Percentiles rank a stretch among this genome's conserved stretches.
These are phyloP conservation scores for Mortierella claussenii DNA, from an alignment of 192 early-diverging fungal species.

Conservation along the genomic window DNA sequence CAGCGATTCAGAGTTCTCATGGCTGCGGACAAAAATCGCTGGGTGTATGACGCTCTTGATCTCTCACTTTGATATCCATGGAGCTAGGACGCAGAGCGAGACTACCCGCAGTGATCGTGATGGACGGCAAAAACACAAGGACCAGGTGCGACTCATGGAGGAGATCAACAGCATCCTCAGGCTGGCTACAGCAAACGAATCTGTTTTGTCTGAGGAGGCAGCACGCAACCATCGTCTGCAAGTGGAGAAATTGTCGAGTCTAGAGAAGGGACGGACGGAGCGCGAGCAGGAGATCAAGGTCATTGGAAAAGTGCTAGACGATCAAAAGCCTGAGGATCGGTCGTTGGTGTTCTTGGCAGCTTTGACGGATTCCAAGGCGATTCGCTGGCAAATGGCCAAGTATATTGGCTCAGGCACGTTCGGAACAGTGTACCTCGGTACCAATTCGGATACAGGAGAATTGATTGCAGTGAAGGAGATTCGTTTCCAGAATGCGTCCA, in stretches of 20 bases:
- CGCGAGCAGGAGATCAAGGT: constrained; percentile 63
- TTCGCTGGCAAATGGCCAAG: constrained; percentile 87
- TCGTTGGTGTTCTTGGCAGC: constrained; percentile 81
- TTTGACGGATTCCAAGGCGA: constrained; percentile 79
- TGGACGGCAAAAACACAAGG: constrained; percentile 34
- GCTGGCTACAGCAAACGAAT: constrained; percentile 32
- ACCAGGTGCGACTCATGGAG: constrained; percentile 27
- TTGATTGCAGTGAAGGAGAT: constrained; percentile 96
- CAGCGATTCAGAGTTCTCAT: constrained; percentile 74
- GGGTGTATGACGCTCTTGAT: constrained; percentile 84
- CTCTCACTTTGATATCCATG: constrained; percentile 84
- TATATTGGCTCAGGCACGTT: constrained; percentile 89
- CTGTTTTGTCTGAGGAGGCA: constrained; percentile 53
- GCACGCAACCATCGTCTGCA: constrained; percentile 18
- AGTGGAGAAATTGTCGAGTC: constrained; percentile 53
- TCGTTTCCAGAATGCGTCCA: constrained; percentile 78
- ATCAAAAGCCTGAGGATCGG: constrained; percentile 79
- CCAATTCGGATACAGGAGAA: constrained; percentile 84
- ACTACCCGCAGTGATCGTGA: constrained; percentile 34
- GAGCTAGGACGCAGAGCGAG: constrained; percentile 64
- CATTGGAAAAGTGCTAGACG: constrained; percentile 84
- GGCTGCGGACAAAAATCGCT: constrained; percentile 76
- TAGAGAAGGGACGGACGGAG: constrained; percentile 62
- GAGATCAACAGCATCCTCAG: constrained; percentile 47
- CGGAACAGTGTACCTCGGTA: constrained; percentile 87